phyloP scores from a whole-genome alignment of 371 early-diverging fungal genomes.

The Mucor plumbeus region DNA sequence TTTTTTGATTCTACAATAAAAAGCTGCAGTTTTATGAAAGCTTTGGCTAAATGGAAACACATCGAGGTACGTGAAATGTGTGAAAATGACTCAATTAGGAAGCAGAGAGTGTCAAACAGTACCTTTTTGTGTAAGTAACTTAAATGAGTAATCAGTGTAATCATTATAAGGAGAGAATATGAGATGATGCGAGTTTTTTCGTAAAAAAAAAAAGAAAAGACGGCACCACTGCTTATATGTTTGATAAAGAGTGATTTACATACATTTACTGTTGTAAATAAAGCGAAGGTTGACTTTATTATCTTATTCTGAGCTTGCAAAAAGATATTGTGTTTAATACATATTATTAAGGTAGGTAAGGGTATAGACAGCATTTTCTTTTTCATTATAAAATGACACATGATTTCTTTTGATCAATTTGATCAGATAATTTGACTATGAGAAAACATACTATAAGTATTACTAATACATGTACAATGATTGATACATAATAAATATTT shows the following conservation, averaged over 20 bases:
- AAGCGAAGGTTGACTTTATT: no score
- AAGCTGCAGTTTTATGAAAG: no score
- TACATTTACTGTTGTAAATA: not conserved
- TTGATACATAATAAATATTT: not conserved
- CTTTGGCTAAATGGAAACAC: not conserved
- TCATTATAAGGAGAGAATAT: not conserved
- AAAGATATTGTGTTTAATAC: no score
- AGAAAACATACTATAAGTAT: not conserved
- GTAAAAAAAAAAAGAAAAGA: not conserved
- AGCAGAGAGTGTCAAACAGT: not conserved
- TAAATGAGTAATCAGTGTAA: not conserved
- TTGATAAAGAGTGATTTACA: not conserved
- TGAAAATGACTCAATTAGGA: not conserved
- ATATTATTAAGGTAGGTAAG: not conserved
- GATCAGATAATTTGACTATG: not conserved
- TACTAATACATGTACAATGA: not conserved
- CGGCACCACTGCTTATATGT: not conserved
- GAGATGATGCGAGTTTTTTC: not conserved
- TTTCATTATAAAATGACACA: constrained; percentile 7
- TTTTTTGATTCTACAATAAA: no score
- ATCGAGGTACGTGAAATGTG: not conserved
- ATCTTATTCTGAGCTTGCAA: no score
- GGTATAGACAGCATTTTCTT: not conserved
- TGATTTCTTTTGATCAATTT: constrained; percentile 1
- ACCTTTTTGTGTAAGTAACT: not conserved